A percentile compares a stretch with the other conserved stretches of the same genome.
phyloP scores from a whole-genome alignment of 2,329 filamentous ascomycete species.

The Penicillium oxalicum region DNA sequence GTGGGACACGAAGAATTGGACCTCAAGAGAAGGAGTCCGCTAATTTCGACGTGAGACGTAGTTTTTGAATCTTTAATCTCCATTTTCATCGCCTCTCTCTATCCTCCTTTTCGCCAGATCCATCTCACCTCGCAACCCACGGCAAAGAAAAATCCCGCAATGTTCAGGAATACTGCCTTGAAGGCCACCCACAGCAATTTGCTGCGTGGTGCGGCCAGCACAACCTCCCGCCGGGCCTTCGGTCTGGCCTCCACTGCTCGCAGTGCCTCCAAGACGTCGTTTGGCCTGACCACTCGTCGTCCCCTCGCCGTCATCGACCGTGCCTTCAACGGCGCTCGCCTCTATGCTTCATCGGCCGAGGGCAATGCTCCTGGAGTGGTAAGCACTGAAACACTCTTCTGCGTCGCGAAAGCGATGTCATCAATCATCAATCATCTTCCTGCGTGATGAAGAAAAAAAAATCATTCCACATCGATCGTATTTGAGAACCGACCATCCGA shows the following conservation, averaged over 20 bases:
- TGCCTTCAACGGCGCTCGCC: conserved; percentile 39
- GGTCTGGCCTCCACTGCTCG: conserved; percentile 29
- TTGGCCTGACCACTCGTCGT: conserved; percentile 35
- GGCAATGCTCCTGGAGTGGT: conserved; percentile 57
- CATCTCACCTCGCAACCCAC: conserved; percentile 7
- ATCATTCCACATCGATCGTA: background rate
- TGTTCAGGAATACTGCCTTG: conserved; percentile 36
- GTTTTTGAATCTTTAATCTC: background rate
- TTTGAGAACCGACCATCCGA: conserved; percentile 10
- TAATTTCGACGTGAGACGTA: background rate
- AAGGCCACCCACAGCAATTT: conserved; percentile 36
- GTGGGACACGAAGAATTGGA: too few relatives aligned
- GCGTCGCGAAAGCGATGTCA: conserved; percentile 5
- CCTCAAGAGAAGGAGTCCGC: too few relatives aligned
- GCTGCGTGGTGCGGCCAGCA: conserved; percentile 32
- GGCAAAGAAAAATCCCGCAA: conserved; percentile 30
- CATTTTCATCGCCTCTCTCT: background rate
- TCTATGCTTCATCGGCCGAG: conserved; percentile 55
- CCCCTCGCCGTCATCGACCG: conserved; percentile 40
- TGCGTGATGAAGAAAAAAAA: background rate
- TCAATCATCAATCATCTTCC: conserved; percentile 8
- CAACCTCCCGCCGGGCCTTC: conserved; percentile 29
- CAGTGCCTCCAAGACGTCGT: conserved; percentile 28
- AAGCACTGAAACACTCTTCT: conserved; percentile 30
- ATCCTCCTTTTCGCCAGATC: background rate